Base-by-base conservation (phyloP, 108 stramenopile species). In the Chaetoceros muelleri region DNA sequence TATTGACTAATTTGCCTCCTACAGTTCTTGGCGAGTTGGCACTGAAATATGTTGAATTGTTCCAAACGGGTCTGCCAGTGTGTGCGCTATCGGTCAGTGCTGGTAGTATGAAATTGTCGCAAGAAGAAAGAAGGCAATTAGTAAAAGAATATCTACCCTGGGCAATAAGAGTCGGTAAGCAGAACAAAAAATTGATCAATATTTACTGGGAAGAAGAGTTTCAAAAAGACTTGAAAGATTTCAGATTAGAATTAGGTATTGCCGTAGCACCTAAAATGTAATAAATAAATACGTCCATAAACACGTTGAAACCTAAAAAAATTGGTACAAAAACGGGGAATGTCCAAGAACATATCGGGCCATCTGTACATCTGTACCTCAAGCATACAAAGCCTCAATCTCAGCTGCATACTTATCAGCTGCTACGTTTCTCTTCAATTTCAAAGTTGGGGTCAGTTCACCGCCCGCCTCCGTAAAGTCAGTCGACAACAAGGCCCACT, bases 11-110 rank as follows among this genome's bases (percentile, higher is more conserved):
- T 18, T 60, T 99, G 44, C 98, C 98, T 25, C 95, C 96, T 24
- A 94, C 93, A 1, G 93, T 97, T 0, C 46, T 84, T 46, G 98
- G 96, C 26, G 98, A 99, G 74, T 57, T 97, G 64, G 96, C 87
- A 30, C 68, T 97, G 45, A 99, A 99, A 70, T 96, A 90, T 87
- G 65, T 97, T 40, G 98, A 99, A 65, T 64, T 95, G 59, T 81
- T 93, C 22, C 96, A 97, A 61, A 97, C 96, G 17, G 95, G 94
- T 10, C 72, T 99, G 44, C 98, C 98, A 5, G 59, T 97, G 44
- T 82, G 84, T 5, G 84, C 86, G 18, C 59, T 92, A 48, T 73
- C 76, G 0, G 80, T 69, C 18, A 80, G 78, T 17, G 73, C 79
- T 10, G 85, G 85, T 3, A 51, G 75, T 1, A 54, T 87, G 23